Percentiles rank a stretch among this genome's conserved stretches.
Conservation (phyloP, 306 rosid species). For the Pyrus communis region DNA sequence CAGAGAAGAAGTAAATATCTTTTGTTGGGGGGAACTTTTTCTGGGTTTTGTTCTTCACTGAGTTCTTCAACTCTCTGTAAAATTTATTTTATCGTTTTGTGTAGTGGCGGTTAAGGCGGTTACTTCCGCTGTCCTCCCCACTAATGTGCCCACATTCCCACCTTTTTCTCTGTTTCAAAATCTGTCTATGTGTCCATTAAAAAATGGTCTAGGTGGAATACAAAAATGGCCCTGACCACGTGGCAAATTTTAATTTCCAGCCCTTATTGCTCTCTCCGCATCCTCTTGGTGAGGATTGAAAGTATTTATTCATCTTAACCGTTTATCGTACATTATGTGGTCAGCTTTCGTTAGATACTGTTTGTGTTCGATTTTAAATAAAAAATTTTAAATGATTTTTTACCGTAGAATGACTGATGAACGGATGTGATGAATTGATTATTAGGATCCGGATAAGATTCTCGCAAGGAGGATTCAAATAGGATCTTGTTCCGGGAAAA, state of each 20-base stretch:
- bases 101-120: conserved; percentile 34
- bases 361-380: no score
- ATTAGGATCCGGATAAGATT: no score
- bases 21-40: background rate
- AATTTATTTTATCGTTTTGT: background rate
- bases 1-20: background rate
- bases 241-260: background rate
- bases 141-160: conserved; percentile 24
- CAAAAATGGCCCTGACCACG: background rate
- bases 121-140: conserved; percentile 12
- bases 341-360: fast-evolving
- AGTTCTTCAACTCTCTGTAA: background rate
- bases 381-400: no score
- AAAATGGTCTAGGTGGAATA: background rate
- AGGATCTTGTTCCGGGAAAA: no score
- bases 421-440: no score
- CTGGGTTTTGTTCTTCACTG: background rate
- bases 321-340: no score
- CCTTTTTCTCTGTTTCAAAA: conserved; percentile 1
- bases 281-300: no score
- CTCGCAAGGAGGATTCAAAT: no score
- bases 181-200: no score
- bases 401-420: no score
- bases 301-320: fast-evolving
- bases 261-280: no score